Evolutionary conservation across 106 monocot species (phyloP), one percentile per base, ranked within the genome.

Genomic region (Allium cepa): DNA sequence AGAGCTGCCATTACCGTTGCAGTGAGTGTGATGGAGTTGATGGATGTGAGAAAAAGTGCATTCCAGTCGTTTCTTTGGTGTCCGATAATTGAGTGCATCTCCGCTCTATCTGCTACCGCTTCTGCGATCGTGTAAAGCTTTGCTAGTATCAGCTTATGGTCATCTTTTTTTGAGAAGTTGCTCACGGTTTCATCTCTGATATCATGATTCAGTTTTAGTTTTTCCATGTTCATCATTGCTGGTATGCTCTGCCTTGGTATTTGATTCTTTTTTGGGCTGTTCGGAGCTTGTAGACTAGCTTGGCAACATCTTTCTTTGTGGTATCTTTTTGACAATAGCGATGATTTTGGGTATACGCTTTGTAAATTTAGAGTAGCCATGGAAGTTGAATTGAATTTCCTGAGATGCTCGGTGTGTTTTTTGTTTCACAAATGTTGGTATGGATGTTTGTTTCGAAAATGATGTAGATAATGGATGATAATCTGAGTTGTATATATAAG

Each of bases 61-160:
- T 84, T 85, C 94, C 94, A 94, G 67, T 85, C 84, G 77, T 85
- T 81, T 53, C 90, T 61, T 72, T 90, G 94, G 17, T 57, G 57
- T 1, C 82, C 90, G 65, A 94, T 87, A 73, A 81, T 86, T 8
- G 17, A 12, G 2, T 96, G 91, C 91, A 96, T 91, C 73, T 84
- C 83, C 2, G 79, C 88, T 9, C 91, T 53, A 53, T 91, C 96
- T 2, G 85, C 91, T 4, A 78, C 96, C 0, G 84, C 82, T 48
- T 96, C 91, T 3, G 84, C 88, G 8, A 95, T 66, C 6, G 85
- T 63, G 26, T 75, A 74, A 11, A 87, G 77, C 82, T 76, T 82
- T 68, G 65, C 4, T 17, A 67, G 18, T 13, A 53, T 8, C 15
- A 48, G 4, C 10, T 26, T n/a, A 0, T 50, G 7, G 16, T 22